Base-by-base conservation (phyloP, 208 protist species). In the Balamuthia mandrillaris region DNA sequence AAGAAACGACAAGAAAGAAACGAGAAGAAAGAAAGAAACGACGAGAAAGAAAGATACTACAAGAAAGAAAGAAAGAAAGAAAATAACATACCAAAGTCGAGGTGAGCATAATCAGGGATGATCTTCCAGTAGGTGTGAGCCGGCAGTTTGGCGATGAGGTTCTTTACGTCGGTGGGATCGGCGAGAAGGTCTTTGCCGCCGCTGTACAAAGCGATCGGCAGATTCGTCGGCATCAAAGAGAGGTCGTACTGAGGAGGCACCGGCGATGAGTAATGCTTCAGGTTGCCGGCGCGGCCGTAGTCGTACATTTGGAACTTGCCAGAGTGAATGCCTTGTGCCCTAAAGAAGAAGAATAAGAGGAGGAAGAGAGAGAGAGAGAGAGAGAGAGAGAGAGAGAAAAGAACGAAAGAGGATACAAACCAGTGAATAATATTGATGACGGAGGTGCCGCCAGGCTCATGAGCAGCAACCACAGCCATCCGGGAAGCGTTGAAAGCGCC, bases 361-460 rank as follows among this genome's bases (percentile, higher is more conserved):
- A n/a, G n/a, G n/a, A n/a, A n/a, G n/a, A 45, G 1, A 47, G 3
- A 2, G 12, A 12, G 24, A 33, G 63, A 3, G 29, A 72, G 1
- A 39, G 42, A 44, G 41, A 75, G 39, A 24, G 33, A 18, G 5
- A 29, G 5, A 45, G 47, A 72, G 3, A 21, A 3, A 6, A 68
- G 33, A 68, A 6, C 33, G 14, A 6, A 35, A 37, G 14, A 3
- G 35, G 33, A 24, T 37, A 12, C 5, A 5, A 44, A 78, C 52
- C 85, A 90, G 60, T 90, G 88, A 3, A 27, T 16, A 1, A 90
- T 88, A 35, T 90, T 90, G 33, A 77, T 72, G 16, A 86, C 44
- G 7, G 79, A 86, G 0, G 88, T 90, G 12, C 88, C 88, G 27
- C 72, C 78, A 54, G 88, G 88, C 39, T 88, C 88, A 31, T 61